Conservation (phyloP, 2,329 filamentous ascomycete species). For the Fonsecaea nubica region DNA sequence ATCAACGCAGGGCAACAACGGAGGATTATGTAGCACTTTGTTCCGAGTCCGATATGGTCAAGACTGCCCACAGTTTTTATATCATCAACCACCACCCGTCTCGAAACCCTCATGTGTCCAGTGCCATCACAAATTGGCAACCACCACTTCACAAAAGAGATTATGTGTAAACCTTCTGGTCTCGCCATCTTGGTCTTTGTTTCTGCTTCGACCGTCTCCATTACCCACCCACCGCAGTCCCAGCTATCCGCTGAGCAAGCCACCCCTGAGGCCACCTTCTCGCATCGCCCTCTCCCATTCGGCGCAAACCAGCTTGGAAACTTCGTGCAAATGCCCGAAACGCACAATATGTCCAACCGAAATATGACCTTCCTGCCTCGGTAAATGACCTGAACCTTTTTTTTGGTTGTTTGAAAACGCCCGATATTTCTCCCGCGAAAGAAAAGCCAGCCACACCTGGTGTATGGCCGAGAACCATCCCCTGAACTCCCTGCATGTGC, state of each 20-base stretch:
- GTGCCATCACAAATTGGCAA: neutral
- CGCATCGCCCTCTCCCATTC: neutral
- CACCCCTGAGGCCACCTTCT: neutral
- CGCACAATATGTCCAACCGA: conserved; percentile 8
- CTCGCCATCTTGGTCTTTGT: neutral
- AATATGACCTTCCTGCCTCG: conserved; percentile 14
- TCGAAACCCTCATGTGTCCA: neutral
- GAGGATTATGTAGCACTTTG: neutral
- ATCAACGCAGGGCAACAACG: neutral
- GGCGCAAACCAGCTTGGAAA: neutral
- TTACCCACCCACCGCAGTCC: neutral
- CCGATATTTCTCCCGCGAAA: neutral
- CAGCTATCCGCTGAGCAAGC: neutral
- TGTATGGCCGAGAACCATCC: conserved; percentile 6
- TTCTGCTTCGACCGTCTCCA: neutral
- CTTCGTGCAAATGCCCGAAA: conserved; percentile 13
- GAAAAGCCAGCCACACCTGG: neutral
- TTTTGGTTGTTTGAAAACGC: conserved; percentile 4
- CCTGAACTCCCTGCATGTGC: conserved; percentile 23
- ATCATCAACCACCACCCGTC: neutral
- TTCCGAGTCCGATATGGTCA: neutral
- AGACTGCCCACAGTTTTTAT: neutral
- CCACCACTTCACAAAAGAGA: conserved; percentile 2
- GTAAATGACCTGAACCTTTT: neutral
- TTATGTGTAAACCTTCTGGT: neutral